Evolutionary conservation across 257 asterid genomes (phyloP).

Genomic region (Nicotiana noctiflora): DNA sequence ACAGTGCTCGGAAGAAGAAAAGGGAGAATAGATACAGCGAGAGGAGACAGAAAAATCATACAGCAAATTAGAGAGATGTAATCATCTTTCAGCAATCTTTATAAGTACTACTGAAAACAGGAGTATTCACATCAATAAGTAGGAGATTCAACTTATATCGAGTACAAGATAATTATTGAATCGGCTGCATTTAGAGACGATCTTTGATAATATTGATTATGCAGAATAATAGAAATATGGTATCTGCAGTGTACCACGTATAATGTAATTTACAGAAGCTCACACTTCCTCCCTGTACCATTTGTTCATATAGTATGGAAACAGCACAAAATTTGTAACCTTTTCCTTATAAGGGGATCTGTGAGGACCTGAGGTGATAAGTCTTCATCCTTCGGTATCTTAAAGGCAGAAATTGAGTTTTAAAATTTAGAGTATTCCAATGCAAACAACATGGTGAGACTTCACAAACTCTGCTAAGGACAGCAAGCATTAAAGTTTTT

Average conservation of each 20-base stretch:
- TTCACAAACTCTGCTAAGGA: neutral
- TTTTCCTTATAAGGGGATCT: neutral
- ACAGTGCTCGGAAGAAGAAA: neutral
- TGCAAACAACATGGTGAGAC: neutral
- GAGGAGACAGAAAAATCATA: neutral
- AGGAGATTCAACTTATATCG: neutral
- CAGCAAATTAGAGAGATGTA: neutral
- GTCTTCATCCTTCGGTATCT: neutral
- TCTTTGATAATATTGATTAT: neutral
- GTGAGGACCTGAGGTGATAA: neutral
- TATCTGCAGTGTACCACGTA: neutral
- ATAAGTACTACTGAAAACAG: neutral
- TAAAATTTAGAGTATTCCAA: neutral
- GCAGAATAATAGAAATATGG: neutral
- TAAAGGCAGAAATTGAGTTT: neutral
- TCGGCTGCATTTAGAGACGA: neutral
- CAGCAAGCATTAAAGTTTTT: neutral
- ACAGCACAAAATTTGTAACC: neutral
- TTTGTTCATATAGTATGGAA: neutral
- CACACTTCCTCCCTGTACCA: neutral
- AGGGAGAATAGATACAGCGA: neutral
- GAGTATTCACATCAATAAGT: neutral
- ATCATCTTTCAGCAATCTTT: slow-evolving; percentile 2
- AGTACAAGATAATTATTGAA: neutral
- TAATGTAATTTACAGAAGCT: neutral